A percentile compares a stretch with the other conserved stretches of the same genome.
These are phyloP conservation scores for Gossypium lobatum DNA, from an alignment of 441 rosid species.

Conservation along the genomic window DNA sequence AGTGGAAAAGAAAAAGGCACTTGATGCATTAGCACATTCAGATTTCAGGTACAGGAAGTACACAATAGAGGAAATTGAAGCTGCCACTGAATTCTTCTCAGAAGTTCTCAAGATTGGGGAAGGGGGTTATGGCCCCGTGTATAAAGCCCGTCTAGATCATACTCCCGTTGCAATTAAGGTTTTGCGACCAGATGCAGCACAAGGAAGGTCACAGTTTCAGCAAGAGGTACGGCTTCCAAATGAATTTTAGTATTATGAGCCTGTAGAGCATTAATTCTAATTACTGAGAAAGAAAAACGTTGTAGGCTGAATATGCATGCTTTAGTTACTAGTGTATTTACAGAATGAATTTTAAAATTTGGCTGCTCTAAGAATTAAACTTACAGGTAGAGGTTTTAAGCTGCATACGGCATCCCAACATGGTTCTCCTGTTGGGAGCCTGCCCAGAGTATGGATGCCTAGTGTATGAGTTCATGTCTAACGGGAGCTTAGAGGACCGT, in stretches of 20 bases:
- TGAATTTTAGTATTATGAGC: too few relatives aligned
- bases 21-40: constrained; percentile 44
- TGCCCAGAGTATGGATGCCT: constrained; percentile 87
- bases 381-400: constrained; percentile 79
- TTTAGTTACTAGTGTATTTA: not conserved
- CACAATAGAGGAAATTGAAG: constrained; percentile 77
- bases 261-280: too few relatives aligned
- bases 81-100: constrained; percentile 65
- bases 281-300: too few relatives aligned
- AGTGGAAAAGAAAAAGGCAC: constrained; percentile 65
- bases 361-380: not conserved
- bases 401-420: constrained; percentile 91
- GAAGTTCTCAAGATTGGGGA: constrained; percentile 70
- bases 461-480: constrained; percentile 86
- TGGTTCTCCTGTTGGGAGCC: constrained; percentile 92
- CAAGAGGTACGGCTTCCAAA: constrained; percentile 50
- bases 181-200: constrained; percentile 80
- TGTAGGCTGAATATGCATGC: not conserved
- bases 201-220: constrained; percentile 87
- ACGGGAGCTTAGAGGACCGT: constrained; percentile 87
- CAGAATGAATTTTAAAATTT: not conserved
- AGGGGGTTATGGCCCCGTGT: constrained; percentile 95
- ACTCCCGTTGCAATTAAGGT: constrained; percentile 83
- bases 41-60: constrained; percentile 74
- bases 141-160: constrained; percentile 63